A percentile compares a stretch with the other conserved stretches of the same genome.
Evolutionary conservation across 2,329 filamentous ascomycete species (phyloP).

Genomic region (Fusarium humuli): DNA sequence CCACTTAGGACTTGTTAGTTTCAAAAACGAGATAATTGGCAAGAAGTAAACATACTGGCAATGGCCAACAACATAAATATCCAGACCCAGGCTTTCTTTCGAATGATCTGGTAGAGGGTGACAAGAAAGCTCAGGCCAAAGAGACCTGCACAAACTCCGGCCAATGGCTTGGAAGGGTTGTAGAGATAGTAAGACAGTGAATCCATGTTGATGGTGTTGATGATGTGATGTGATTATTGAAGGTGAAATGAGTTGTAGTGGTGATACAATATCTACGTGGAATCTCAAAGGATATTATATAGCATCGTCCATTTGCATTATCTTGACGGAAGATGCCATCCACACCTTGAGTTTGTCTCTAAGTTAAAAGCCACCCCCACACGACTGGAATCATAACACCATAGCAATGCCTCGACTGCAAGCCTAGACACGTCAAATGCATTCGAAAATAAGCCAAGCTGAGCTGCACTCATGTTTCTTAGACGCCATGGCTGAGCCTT

Average conservation of each 20-base stretch:
- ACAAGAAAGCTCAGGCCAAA: conserved; percentile 32
- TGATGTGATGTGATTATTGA: neutral
- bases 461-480: neutral
- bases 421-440: neutral
- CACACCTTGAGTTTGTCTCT: neutral
- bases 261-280: neutral
- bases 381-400: conserved; percentile 3
- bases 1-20: conserved; percentile 21
- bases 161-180: conserved; percentile 29
- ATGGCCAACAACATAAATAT: conserved; percentile 34
- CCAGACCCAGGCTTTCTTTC: conserved; percentile 40
- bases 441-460: conserved; percentile 3
- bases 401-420: conserved; percentile 2
- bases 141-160: conserved; percentile 34
- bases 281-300: conserved; percentile 2
- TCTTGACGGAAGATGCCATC: neutral
- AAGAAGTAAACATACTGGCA: conserved; percentile 8
- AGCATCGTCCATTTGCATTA: neutral
- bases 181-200: conserved; percentile 35
- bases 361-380: neutral
- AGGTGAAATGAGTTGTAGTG: neutral
- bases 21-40: rapidly evolving
- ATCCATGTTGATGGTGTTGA: conserved; percentile 28
- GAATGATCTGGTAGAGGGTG: conserved; percentile 32
- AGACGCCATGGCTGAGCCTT: neutral